These are phyloP conservation scores for Paramecium pentaurelia DNA, from an alignment of 73 alveolate species.

Conservation along the genomic window DNA sequence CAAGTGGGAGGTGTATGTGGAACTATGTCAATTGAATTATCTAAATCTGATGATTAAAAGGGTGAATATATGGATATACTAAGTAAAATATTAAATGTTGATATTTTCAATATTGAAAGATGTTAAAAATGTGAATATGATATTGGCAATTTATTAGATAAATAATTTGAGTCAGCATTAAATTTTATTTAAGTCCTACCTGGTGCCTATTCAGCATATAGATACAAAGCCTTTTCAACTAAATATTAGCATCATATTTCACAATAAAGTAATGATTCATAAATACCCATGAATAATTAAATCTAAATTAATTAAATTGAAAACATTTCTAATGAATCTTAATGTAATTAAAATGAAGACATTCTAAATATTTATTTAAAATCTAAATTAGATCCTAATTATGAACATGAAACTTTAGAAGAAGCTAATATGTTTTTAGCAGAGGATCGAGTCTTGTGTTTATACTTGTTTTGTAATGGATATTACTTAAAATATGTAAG, in stretches of 20 bases:
- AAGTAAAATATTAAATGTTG: background rate
- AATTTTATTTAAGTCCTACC: conserved; percentile 67
- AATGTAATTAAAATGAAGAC: background rate
- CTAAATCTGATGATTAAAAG: background rate
- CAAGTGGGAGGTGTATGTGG: conserved; percentile 61
- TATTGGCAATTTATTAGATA: conserved; percentile 63
- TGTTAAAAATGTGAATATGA: conserved; percentile 54
- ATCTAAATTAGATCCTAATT: conserved; percentile 9
- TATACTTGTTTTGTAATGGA: background rate
- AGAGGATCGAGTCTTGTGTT: conserved; percentile 71
- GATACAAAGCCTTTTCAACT: conserved; percentile 56
- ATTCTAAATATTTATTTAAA: conserved; percentile 26
- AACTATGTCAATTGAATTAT: background rate
- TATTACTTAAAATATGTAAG: conserved; percentile 58
- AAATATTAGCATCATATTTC: background rate
- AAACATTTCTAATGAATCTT: background rate
- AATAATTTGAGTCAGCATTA: conserved; percentile 57
- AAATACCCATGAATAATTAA: background rate
- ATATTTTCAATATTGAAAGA: background rate
- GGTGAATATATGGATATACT: background rate
- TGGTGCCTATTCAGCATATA: conserved; percentile 68
- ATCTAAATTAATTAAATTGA: too few relatives aligned
- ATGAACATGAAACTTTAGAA: background rate
- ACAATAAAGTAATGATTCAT: background rate
- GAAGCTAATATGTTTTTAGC: conserved; percentile 72